Evolutionary conservation across 2,329 filamentous ascomycete genomes (phyloP), one percentile per base, ranked within the genome.

Genomic region (Beauveria varroae): DNA sequence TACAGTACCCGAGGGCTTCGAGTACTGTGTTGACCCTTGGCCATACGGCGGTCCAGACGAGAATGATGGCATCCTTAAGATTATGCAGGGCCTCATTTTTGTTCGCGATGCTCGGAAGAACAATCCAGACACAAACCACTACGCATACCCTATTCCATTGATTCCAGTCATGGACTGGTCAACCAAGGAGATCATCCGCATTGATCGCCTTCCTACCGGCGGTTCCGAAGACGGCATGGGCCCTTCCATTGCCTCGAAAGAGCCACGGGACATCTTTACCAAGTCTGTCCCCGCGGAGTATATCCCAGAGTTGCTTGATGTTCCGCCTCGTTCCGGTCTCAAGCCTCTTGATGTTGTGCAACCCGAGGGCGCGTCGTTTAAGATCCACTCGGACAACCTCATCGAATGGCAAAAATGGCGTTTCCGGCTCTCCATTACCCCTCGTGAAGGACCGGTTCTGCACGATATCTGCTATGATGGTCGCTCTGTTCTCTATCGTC

Each of bases 311-410:
- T 73, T 87, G 2, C 73, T 86, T 10, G 73, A 77, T 16, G 66
- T 69, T 1, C 76, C 79, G 0, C 66, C 76, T 18, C 74, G 84
- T 14, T 73, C 77, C 49, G 83, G 83, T 60, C 68, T 86, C 30
- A 91, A 90, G 72, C 88, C 88, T 5, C 81, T 92, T 68, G 84
- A 90, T 66, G 85, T 93, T 51, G 79, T 84, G 1, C 90, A 93
- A 68, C 81, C 81, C 43, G 83, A 89, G 34, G 88, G 88, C 0
- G 81, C 87, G 0, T 88, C 84, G 1, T 91, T 91, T 72, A 76
- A 73, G 0, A 78, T 89, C 10, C 75, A 76, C 62, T 56, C 76
- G 49, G 74, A 81, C 66, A 76, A 77, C 54, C 70, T 75, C n/a
- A 67, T 85, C 5, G 73, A 78, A 61, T 87, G 85, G 85, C 83